Percentiles rank a stretch among this genome's conserved stretches.
Conservation (phyloP, 2,329 filamentous ascomycete species). For the Pseudogymnoascus pannorum region DNA sequence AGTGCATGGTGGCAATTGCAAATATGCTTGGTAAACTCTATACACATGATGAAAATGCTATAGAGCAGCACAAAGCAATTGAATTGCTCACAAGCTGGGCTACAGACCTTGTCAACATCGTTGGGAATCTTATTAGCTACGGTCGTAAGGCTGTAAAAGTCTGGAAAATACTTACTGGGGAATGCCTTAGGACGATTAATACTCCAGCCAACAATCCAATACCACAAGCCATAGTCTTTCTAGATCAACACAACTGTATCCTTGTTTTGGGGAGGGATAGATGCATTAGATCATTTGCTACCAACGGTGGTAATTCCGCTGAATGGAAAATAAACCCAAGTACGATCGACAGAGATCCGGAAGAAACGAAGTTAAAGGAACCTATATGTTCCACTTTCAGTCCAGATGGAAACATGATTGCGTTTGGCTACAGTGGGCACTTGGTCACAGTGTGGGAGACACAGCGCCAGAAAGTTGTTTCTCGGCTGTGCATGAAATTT, state of each 20-base stretch:
- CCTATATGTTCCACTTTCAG: constrained; percentile 17
- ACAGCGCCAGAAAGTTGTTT: background rate
- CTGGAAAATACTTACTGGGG: constrained; percentile 12
- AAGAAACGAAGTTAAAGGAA: constrained; percentile 9
- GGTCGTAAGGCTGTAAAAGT: constrained; percentile 15
- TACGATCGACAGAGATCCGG: background rate
- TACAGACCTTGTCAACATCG: constrained; percentile 30
- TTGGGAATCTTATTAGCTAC: constrained; percentile 24
- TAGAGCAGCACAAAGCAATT: no score
- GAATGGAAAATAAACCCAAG: background rate
- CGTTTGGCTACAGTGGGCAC: constrained; percentile 16
- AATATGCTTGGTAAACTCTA: no score
- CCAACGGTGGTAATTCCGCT: no score
- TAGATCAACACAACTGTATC: background rate
- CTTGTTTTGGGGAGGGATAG: background rate
- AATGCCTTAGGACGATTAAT: background rate
- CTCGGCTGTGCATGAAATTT: background rate
- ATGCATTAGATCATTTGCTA: constrained; percentile 9
- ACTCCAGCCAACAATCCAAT: background rate
- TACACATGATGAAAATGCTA: background rate
- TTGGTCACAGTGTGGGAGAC: constrained; percentile 18
- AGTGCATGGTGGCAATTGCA: background rate
- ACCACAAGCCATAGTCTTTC: background rate
- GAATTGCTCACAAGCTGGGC: no score
- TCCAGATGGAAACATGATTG: constrained; percentile 15